Base-by-base conservation (phyloP, 2,329 filamentous ascomycete genomes). In the Gnomoniopsis sp. region DNA sequence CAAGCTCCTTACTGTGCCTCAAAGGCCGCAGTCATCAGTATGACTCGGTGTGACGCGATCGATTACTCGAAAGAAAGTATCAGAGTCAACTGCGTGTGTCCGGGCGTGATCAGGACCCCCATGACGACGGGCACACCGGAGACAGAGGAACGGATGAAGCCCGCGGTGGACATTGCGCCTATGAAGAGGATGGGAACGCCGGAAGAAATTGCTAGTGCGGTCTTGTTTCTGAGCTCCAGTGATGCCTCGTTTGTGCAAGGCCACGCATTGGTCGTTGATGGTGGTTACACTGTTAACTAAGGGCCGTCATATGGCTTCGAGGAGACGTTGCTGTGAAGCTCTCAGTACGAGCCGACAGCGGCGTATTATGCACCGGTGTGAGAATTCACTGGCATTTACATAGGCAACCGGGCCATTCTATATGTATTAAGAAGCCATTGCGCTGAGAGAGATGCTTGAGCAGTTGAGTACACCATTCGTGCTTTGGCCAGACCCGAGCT, bases 21-120 rank as follows among this genome's bases (percentile, higher is more conserved):
- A 3, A 87, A 86, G 62, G 77, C 82, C 15, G 83, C 82, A 0
- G 76, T 86, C 2, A 79, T 86, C 52, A 80, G 78, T 22, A 77
- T 86, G 77, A 86, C 83, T 0, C 72, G 77, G 6, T 73, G 79
- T 0, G 82, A 84, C 62, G 81, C 80, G 1, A 82, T 84, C 21
- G 79, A 86, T 62, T 84, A 85, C 64, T 79, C 81, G 0, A 57
- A 54, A n/a, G 71, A 75, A 41, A 67, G 66, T 1, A 74, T 76
- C 50, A 65, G 74, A 15, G 65, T 75, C 23, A 76, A 75, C 51
- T 73, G 71, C 50, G 71, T 75, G 10, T 74, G 72, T 47, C 72
- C 78, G 0, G 78, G 76, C 1, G 68, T 78, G 1, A 76, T 81
- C 46, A 74, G 75, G 43, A 80, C 78, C 3, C 76, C 76, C 0